These are phyloP conservation scores for Detonula confervacea DNA, from an alignment of 352 stramenopile species.

Conservation along the genomic window DNA sequence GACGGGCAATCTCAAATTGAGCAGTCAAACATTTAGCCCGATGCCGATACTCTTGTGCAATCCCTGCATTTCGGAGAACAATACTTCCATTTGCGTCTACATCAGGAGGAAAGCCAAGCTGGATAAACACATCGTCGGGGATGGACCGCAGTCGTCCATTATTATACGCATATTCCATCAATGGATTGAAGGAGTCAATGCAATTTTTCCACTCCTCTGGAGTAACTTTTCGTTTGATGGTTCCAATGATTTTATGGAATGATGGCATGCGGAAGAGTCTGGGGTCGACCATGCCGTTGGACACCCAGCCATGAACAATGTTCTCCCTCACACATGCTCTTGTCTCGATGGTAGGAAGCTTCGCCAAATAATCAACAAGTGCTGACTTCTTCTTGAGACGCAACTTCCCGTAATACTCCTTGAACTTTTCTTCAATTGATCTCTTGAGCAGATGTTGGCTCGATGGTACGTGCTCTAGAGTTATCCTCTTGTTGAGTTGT, in stretches of 20 bases:
- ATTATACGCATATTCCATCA: not conserved
- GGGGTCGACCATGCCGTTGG: not conserved
- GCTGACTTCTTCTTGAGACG: constrained; percentile 10
- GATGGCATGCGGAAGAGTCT: not conserved
- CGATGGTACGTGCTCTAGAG: constrained; percentile 7
- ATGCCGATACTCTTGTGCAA: not conserved
- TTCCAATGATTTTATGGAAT: constrained; percentile 4
- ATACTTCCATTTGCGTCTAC: not conserved
- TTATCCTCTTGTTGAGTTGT: constrained; percentile 5
- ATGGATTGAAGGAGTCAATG: not conserved
- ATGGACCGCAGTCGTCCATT: not conserved
- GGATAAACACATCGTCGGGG: not conserved
- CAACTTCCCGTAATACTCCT: constrained; percentile 1
- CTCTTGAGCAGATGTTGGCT: constrained; percentile 2
- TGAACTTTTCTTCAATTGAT: constrained; percentile 1
- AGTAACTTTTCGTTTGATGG: not conserved
- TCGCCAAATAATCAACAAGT: constrained; percentile 9
- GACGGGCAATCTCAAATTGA: not conserved
- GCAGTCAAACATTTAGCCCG: not conserved
- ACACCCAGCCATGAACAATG: not conserved
- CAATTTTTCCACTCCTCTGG: not conserved
- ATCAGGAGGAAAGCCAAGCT: not conserved
- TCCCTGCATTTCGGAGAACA: not conserved
- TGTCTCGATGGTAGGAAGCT: not conserved
- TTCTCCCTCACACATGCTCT: not conserved